Percentiles rank a stretch among this genome's conserved stretches.
Conservation (phyloP, 1,284 basidiomycete species). For the Meripilus lineatus region DNA sequence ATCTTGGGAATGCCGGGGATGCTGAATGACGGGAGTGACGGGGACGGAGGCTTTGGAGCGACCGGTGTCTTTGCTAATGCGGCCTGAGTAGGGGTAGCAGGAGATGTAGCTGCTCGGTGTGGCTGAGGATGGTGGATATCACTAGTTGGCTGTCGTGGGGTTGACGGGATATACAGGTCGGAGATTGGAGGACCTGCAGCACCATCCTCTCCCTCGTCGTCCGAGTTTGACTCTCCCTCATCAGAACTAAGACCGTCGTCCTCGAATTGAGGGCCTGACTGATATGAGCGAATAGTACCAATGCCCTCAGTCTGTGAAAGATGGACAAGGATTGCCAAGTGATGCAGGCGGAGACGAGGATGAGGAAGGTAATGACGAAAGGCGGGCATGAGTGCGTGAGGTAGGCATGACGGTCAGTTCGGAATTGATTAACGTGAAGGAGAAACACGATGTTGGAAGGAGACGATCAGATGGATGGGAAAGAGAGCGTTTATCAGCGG, state of each 20-base stretch:
- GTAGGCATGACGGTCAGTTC: too few species aligned
- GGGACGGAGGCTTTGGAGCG: constrained; percentile 22
- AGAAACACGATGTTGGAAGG: too few species aligned
- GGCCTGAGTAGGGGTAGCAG: constrained; percentile 10
- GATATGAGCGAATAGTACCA: constrained; percentile 74
- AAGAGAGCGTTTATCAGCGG: neutral
- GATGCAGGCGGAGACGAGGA: neutral
- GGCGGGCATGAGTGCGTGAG: too few species aligned
- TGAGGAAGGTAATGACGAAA: neutral
- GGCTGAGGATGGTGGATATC: constrained; percentile 12
- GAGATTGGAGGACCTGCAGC: constrained; percentile 18
- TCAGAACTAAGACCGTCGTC: constrained; percentile 75
- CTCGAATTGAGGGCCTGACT: constrained; percentile 52
- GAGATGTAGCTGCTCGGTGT: neutral
- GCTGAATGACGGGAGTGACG: constrained; percentile 20
- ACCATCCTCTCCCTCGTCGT: constrained; percentile 34
- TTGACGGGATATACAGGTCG: constrained; percentile 11
- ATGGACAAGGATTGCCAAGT: too few species aligned
- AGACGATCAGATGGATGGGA: too few species aligned
- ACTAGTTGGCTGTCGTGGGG: constrained; percentile 2
- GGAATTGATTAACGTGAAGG: too few species aligned
- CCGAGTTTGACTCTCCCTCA: constrained; percentile 40
- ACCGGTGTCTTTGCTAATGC: constrained; percentile 17
- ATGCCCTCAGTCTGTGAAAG: constrained; percentile 75
- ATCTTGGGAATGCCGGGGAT: constrained; percentile 35